Base-by-base conservation (phyloP, 2,329 filamentous ascomycete species). In the Rhynchosporium graminicola region DNA sequence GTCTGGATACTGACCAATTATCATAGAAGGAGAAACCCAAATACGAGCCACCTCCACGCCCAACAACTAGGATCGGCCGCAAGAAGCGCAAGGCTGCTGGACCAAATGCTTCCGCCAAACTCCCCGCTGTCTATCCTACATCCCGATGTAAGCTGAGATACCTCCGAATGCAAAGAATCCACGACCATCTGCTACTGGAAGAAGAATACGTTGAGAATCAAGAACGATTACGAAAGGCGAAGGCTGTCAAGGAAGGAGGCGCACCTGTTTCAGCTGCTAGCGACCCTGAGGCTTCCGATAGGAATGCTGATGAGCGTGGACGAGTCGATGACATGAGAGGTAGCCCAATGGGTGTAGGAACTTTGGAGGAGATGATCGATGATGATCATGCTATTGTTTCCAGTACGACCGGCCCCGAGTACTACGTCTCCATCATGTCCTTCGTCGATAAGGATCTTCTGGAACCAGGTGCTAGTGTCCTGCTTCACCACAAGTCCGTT, bases 361-460 rank as follows among this genome's bases (percentile, higher is more conserved):
- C 95, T 63, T 81, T 99, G 69, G 95, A 99, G 78, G 95, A 99
- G 81, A 90, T 99, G 82, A 99, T 99, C 74, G 95, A 99, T 74
- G 95, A 99, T 76, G 95, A 99, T 79, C 95, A 99, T 74, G 95
- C 95, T 66, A 99, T 99, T 74, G 95, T 99, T 42, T 97, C 93
- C 20, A 97, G 92, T 76, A 96, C 95, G 0, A 98, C 95, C 6
- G 95, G 95, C 0, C 95, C 95, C 0, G 95, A 99, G 77, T 99
- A 97, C 83, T 99, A 98, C 77, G 95, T 99, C 69, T 97, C 93
- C 71, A 99, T 99, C 84, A 98, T 98, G 95, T 97, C 94, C 60
- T 99, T 99, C 73, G 95, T 99, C 69, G 95, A 99, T 82, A 99
- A 99, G 79, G 95, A 99, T 74, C 86, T 99, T 3, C 84, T 99